phyloP scores from a whole-genome alignment of 345 rosid genomes.

The Tarenaya hassleriana region DNA sequence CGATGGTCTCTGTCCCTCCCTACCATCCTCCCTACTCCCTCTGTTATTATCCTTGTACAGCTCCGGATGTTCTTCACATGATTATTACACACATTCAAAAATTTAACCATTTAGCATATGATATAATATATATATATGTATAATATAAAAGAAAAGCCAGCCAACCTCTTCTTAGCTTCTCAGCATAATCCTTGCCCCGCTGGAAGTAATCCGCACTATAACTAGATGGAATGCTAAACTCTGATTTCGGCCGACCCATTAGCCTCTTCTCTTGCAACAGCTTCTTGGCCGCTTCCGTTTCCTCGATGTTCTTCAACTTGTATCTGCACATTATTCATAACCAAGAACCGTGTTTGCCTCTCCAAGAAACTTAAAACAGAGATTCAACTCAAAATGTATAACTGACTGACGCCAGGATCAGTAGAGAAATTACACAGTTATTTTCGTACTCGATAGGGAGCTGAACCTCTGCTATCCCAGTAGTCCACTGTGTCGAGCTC shows the following conservation, averaged over 20 bases:
- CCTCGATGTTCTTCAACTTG: slow-evolving; percentile 88
- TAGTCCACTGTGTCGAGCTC: slow-evolving; percentile 99
- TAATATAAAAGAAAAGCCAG: neutral
- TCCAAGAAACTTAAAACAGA: too few species aligned
- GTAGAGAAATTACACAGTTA: neutral
- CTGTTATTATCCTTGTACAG: slow-evolving; percentile 80
- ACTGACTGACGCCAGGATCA: slow-evolving; percentile 6
- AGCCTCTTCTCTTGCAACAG: slow-evolving; percentile 90
- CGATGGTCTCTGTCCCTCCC: slow-evolving; percentile 34
- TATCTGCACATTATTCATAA: slow-evolving; percentile 45
- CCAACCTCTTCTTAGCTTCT: slow-evolving; percentile 85
- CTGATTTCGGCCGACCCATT: slow-evolving; percentile 63
- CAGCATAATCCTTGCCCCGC: slow-evolving; percentile 88
- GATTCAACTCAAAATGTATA: too few species aligned
- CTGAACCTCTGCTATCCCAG: slow-evolving; percentile 96
- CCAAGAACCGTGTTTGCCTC: neutral
- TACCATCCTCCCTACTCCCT: too few species aligned
- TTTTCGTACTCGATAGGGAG: slow-evolving; percentile 79
- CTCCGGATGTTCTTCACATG: slow-evolving; percentile 89
- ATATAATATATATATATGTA: neutral
- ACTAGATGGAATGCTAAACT: slow-evolving; percentile 78
- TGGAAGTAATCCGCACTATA: slow-evolving; percentile 97
- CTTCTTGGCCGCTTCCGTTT: slow-evolving; percentile 98
- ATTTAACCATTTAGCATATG: too few species aligned
- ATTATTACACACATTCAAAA: slow-evolving; percentile 3